phyloP scores from a whole-genome alignment of 208 protist genomes.

The Crithidia bombi region DNA sequence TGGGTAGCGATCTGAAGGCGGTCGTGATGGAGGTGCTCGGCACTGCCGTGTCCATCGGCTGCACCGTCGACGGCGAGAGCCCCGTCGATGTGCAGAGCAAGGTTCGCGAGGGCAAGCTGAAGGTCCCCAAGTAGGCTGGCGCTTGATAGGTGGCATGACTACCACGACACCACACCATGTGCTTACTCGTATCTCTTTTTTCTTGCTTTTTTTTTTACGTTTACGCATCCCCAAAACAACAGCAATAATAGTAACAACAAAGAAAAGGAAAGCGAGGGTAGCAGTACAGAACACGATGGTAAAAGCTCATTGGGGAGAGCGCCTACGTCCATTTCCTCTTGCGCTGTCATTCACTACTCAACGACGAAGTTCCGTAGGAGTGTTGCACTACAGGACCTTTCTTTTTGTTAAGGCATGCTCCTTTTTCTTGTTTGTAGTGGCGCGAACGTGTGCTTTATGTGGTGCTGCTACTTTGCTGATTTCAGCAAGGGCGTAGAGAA shows the following conservation, averaged over 20 bases:
- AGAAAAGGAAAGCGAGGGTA: too few species aligned
- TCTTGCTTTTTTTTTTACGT: conserved; percentile 25
- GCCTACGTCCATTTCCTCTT: too few species aligned
- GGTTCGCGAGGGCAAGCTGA: conserved; percentile 95
- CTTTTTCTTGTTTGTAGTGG: too few species aligned
- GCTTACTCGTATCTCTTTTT: conserved; percentile 18
- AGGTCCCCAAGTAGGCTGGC: conserved; percentile 71
- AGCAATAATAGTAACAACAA: not conserved
- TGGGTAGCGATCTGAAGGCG: conserved; percentile 94
- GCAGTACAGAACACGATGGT: too few species aligned
- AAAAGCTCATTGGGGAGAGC: too few species aligned
- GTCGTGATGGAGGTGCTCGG: conserved; percentile 99
- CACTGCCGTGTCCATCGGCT: conserved; percentile 98
- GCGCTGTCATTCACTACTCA: too few species aligned
- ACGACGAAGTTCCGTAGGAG: too few species aligned
- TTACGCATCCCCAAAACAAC: conserved; percentile 20
- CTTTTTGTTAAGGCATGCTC: too few species aligned
- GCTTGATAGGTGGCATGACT: not conserved
- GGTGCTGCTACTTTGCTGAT: too few species aligned
- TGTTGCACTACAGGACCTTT: too few species aligned
- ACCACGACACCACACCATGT: not conserved
- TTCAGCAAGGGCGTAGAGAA: too few species aligned
- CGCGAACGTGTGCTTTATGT: too few species aligned
- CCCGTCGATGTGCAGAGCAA: conserved; percentile 94
- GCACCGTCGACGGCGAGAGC: conserved; percentile 96